Evolutionary conservation across 257 asterid genomes (phyloP).

Genomic region (Penstemon barbatus): DNA sequence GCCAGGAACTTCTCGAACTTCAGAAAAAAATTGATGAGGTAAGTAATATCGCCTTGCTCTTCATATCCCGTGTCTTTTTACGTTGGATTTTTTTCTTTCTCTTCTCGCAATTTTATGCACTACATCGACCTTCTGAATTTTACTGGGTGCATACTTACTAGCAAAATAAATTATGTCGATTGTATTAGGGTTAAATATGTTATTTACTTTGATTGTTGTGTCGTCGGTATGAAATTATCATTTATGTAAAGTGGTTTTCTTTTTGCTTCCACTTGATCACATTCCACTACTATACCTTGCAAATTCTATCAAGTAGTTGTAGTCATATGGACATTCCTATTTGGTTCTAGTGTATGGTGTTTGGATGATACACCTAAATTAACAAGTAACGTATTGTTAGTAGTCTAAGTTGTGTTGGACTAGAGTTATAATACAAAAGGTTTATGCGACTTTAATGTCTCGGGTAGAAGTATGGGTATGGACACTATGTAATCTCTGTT

Average conservation of each 20-base stretch:
- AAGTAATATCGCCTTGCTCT: conserved; percentile 30
- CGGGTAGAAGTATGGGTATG: not conserved
- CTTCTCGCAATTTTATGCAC: not conserved
- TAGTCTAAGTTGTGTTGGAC: not conserved
- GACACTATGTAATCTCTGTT: not conserved
- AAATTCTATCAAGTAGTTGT: not conserved
- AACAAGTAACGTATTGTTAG: conserved; percentile 4
- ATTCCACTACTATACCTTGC: not conserved
- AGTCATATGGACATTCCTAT: not conserved
- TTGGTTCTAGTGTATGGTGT: conserved; percentile 1
- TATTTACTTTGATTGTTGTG: not conserved
- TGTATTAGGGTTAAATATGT: not conserved
- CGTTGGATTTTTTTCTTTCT: not conserved
- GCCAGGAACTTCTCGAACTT: conserved; percentile 88
- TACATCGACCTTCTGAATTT: not conserved
- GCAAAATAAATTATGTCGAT: not conserved
- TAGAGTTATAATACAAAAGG: not conserved
- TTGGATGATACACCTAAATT: not conserved
- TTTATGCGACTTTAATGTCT: not conserved
- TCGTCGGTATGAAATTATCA: not conserved
- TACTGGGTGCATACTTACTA: conserved; percentile 2
- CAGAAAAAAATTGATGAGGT: conserved; percentile 84
- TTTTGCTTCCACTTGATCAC: not conserved
- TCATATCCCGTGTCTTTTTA: conserved; percentile 5
- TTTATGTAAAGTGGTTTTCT: not conserved